Evolutionary conservation across 768 basidiomycete genomes (phyloP).

Genomic region (Tricholoma furcatifolium): DNA sequence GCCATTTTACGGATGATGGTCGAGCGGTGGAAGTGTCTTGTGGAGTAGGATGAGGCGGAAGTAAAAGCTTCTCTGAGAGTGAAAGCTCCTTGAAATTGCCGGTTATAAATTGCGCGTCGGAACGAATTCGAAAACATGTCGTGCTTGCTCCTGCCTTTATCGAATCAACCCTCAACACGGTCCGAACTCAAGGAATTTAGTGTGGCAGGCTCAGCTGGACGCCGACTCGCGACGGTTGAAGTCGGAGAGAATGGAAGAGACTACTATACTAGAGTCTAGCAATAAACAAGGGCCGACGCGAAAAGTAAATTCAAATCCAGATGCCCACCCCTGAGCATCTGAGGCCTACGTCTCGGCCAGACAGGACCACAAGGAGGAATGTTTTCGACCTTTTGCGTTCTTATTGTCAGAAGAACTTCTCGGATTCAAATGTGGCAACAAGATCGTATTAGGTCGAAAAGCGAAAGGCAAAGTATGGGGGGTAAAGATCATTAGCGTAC

Average conservation of each 20-base stretch:
- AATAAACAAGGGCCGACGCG: no score
- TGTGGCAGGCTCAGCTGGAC: neutral
- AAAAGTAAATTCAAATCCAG: no score
- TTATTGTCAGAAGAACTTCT: neutral
- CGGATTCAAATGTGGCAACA: neutral
- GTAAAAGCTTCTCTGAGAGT: conserved; percentile 3
- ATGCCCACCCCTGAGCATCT: neutral
- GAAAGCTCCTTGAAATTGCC: conserved; percentile 10
- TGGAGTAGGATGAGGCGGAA: conserved; percentile 1
- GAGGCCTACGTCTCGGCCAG: no score
- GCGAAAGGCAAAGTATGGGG: neutral
- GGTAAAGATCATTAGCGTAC: conserved; percentile 4
- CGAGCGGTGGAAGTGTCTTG: conserved; percentile 12
- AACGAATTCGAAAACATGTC: conserved; percentile 12
- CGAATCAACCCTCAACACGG: conserved; percentile 1
- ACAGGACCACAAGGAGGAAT: neutral
- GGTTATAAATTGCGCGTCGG: conserved; percentile 13
- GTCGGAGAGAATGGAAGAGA: neutral
- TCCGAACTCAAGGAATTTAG: conserved; percentile 5
- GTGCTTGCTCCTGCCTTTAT: neutral
- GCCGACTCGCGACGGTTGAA: neutral
- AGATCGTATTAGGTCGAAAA: conserved; percentile 5
- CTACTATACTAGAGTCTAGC: no score
- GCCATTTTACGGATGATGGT: conserved; percentile 31
- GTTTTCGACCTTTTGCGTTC: neutral